These are phyloP conservation scores for Omphalotus guepiniiformis DNA, from an alignment of 768 basidiomycete species.

Conservation along the genomic window DNA sequence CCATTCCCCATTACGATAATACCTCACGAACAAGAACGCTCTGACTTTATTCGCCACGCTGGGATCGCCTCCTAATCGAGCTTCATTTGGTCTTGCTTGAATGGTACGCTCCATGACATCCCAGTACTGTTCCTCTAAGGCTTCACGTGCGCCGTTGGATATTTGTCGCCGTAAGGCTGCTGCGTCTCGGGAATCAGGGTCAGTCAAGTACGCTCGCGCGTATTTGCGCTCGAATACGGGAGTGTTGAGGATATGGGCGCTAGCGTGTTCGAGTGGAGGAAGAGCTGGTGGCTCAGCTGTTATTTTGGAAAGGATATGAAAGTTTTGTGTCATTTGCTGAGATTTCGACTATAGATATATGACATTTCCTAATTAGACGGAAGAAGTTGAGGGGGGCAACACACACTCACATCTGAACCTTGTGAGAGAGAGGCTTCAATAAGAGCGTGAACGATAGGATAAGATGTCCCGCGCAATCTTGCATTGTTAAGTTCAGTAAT, in stretches of 20 bases:
- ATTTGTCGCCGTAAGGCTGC: conserved; percentile 66
- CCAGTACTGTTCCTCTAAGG: conserved; percentile 88
- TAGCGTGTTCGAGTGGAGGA: conserved; percentile 73
- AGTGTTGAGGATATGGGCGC: conserved; percentile 79
- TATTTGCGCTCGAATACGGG: conserved; percentile 79
- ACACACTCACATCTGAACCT: conserved; percentile 49
- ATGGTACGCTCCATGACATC: conserved; percentile 79
- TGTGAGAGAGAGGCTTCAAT: conserved; percentile 62
- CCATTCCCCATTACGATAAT: conserved; percentile 82
- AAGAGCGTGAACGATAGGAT: conserved; percentile 70
- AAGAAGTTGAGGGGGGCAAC: background rate
- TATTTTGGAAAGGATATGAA: conserved; percentile 64
- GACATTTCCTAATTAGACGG: conserved; percentile 6
- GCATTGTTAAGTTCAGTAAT: conserved; percentile 74
- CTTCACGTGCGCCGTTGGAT: conserved; percentile 70
- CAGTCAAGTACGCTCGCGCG: conserved; percentile 72
- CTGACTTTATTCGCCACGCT: conserved; percentile 86
- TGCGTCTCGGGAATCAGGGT: conserved; percentile 61
- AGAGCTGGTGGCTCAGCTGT: conserved; percentile 71
- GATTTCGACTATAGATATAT: conserved; percentile 39
- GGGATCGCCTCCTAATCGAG: conserved; percentile 87
- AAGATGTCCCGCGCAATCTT: conserved; percentile 66
- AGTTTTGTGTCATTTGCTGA: conserved; percentile 63
- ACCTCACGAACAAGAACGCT: conserved; percentile 78
- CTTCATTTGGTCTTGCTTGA: conserved; percentile 77